Conservation (phyloP, 2,329 filamentous ascomycete genomes). For the Fusarium poae region DNA sequence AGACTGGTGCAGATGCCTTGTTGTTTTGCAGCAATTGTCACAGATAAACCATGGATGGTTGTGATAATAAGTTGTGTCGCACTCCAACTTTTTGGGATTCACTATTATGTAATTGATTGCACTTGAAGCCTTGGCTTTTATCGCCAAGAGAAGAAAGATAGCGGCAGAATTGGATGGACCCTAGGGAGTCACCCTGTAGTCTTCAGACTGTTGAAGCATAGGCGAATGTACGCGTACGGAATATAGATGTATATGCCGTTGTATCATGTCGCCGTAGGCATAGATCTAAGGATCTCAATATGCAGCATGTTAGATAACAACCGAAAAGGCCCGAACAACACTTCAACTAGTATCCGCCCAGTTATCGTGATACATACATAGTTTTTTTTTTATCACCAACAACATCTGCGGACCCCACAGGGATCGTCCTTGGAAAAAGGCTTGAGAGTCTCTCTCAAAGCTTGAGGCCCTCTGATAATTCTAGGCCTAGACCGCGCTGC, state of each 20-base stretch:
- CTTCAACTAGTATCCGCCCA: slow-evolving; percentile 5
- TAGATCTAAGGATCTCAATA: slow-evolving; percentile 9
- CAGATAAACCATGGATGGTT: slow-evolving; percentile 26
- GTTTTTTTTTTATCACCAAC: neutral
- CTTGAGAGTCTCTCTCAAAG: slow-evolving; percentile 4
- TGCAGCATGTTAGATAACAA: slow-evolving; percentile 22
- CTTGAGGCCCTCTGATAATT: slow-evolving; percentile 23
- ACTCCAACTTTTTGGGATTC: slow-evolving; percentile 26
- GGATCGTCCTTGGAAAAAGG: slow-evolving; percentile 22
- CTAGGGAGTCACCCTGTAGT: slow-evolving; percentile 7
- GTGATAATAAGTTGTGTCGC: neutral
- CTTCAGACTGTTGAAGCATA: neutral
- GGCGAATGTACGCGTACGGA: slow-evolving; percentile 8
- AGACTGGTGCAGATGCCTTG: slow-evolving; percentile 12
- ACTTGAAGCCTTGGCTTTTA: slow-evolving; percentile 31
- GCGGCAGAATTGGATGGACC: slow-evolving; percentile 7
- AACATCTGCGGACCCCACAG: slow-evolving; percentile 19
- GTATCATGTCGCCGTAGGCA: neutral
- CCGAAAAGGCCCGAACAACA: slow-evolving; percentile 41
- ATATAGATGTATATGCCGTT: slow-evolving; percentile 1
- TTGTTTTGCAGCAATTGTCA: slow-evolving; percentile 31
- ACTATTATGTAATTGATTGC: slow-evolving; percentile 20
- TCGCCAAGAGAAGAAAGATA: slow-evolving; percentile 3
- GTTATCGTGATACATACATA: slow-evolving; percentile 29
- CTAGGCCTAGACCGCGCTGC: slow-evolving; percentile 9